Conservation (phyloP, 1,139 yeast genomes). For the Nadsonia starkeyi-henricii region DNA sequence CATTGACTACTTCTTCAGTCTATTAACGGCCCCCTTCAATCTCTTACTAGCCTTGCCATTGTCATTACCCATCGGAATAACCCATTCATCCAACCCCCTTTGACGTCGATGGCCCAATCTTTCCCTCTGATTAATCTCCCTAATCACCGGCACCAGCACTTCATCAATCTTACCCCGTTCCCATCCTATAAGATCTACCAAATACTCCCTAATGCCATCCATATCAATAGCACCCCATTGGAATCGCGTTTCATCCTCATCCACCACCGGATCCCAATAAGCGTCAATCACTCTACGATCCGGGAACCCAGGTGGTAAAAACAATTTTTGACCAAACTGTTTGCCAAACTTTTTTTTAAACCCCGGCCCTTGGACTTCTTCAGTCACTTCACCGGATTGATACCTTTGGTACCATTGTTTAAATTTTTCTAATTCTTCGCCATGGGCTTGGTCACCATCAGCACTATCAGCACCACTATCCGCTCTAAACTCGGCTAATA, state of each 20-base stretch:
- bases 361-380: slow-evolving; percentile 10
- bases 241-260: slow-evolving; percentile 60
- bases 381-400: slow-evolving; percentile 9
- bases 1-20: neutral
- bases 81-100: neutral
- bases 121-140: slow-evolving; percentile 54
- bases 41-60: neutral
- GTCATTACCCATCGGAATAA: neutral
- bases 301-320: slow-evolving; percentile 55
- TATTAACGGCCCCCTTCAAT: neutral
- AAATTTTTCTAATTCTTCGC: slow-evolving; percentile 15
- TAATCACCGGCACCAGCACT: slow-evolving; percentile 74
- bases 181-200: slow-evolving; percentile 76
- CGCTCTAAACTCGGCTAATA: slow-evolving; percentile 69
- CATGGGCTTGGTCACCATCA: neutral
- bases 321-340: slow-evolving; percentile 49
- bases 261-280: slow-evolving; percentile 69
- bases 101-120: neutral
- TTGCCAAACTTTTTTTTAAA: slow-evolving; percentile 35
- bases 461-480: slow-evolving; percentile 17
- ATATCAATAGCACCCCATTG: slow-evolving; percentile 86
- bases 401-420: slow-evolving; percentile 21
- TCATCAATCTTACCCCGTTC: slow-evolving; percentile 62
- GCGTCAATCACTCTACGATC: slow-evolving; percentile 57
- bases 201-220: slow-evolving; percentile 58